Conservation (phyloP, 2,329 filamentous ascomycete species). For the Nigrospora osmanthi region DNA sequence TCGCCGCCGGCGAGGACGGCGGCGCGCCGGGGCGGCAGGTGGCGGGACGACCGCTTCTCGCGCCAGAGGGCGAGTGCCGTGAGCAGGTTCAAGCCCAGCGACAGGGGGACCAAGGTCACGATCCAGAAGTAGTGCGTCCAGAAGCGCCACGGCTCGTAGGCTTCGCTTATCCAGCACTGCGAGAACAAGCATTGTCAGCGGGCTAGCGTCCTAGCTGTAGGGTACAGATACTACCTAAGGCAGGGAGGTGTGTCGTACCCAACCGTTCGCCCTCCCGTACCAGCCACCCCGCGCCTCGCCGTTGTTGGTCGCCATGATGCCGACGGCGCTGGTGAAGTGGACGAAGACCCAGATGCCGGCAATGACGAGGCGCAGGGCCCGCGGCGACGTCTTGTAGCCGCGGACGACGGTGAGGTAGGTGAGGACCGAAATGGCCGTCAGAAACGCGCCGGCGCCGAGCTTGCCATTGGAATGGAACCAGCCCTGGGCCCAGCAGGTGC, state of each 20-base stretch:
- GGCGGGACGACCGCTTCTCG: conserved; percentile 13
- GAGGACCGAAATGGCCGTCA: conserved; percentile 57
- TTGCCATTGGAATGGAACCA: conserved; percentile 62
- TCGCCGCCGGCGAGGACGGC: conserved; percentile 5
- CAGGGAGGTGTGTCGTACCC: background rate
- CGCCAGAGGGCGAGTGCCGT: conserved; percentile 25
- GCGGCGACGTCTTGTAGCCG: conserved; percentile 41
- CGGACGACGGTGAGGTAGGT: conserved; percentile 57
- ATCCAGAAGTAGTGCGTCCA: conserved; percentile 58
- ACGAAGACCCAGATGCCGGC: conserved; percentile 48
- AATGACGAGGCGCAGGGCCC: conserved; percentile 41
- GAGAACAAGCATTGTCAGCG: conserved; percentile 2
- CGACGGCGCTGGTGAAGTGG: conserved; percentile 47
- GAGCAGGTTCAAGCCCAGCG: conserved; percentile 24
- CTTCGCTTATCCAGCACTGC: conserved; percentile 55
- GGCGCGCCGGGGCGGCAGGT: conserved; percentile 16
- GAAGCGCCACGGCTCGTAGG: conserved; percentile 43
- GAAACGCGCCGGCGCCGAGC: conserved; percentile 58
- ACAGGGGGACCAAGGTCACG: conserved; percentile 28
- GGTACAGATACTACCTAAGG: background rate
- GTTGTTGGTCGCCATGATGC: conserved; percentile 32
- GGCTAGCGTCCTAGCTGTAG: background rate
- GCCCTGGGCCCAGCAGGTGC: conserved; percentile 55
- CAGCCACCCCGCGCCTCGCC: conserved; percentile 55
- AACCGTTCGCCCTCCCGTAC: conserved; percentile 46